These are phyloP conservation scores for Malbranchea zuffiana DNA, from an alignment of 2,329 filamentous ascomycete genomes.

Conservation along the genomic window DNA sequence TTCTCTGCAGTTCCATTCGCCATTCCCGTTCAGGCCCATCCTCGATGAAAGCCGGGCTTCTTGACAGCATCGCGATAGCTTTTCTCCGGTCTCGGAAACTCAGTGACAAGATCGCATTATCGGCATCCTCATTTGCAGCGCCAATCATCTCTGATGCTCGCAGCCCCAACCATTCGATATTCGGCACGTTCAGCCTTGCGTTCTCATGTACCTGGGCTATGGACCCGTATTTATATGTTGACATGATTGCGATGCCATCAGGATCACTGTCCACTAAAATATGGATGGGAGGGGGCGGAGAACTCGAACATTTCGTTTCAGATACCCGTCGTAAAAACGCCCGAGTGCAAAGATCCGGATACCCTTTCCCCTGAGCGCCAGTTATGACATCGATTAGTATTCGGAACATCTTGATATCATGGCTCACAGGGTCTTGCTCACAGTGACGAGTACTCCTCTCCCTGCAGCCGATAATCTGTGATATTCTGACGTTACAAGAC, in stretches of 20 bases:
- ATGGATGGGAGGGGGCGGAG: conserved; percentile 35
- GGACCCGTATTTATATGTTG: conserved; percentile 53
- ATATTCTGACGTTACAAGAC: conserved; percentile 40
- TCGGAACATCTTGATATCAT: not conserved
- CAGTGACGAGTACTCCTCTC: conserved; percentile 47
- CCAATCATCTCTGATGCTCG: conserved; percentile 29
- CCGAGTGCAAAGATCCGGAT: conserved; percentile 50
- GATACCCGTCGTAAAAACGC: conserved; percentile 41
- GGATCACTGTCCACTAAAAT: conserved; percentile 51
- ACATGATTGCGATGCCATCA: conserved; percentile 52
- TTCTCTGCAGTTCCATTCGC: conserved; percentile 46
- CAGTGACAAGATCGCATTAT: conserved; percentile 35
- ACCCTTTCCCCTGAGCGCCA: conserved; percentile 48
- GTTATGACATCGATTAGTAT: not conserved
- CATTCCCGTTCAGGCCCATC: conserved; percentile 36
- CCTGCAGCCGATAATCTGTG: conserved; percentile 33
- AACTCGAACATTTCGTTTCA: conserved; percentile 19
- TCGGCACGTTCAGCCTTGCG: conserved; percentile 35
- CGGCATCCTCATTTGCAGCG: conserved; percentile 16
- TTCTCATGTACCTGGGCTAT: conserved; percentile 45
- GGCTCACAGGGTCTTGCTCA: conserved; percentile 23
- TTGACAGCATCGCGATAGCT: conserved; percentile 43
- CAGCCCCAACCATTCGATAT: conserved; percentile 50
- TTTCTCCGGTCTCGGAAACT: conserved; percentile 46
- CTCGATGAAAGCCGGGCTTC: conserved; percentile 33